Base-by-base conservation (phyloP, 768 basidiomycete genomes). In the Termitomyces sp. region DNA sequence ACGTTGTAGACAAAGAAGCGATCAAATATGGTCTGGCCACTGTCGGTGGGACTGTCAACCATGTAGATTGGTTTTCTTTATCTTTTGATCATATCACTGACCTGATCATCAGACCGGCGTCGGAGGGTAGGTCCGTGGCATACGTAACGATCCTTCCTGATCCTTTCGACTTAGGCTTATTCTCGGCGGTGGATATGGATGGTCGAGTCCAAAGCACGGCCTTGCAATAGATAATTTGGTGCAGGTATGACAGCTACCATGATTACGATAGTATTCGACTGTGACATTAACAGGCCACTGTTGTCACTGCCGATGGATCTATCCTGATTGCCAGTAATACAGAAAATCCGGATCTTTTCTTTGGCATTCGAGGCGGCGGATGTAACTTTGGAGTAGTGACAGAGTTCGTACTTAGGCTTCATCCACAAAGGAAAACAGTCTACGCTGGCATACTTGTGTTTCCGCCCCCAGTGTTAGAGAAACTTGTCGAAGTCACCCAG, bases 161-260 rank as follows among this genome's bases (percentile, higher is more conserved):
- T 16, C 14, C n/a, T 7, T 26, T 22, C 0, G 18, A 52, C 16
- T 10, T 52, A 82, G 80, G 11, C 73, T 83, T 18, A 70, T 72
- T 24, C 70, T 85, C 24, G 84, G 82, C 18, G 83, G 83, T 7
- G 83, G 83, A 5, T 81, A 76, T 61, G 84, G 84, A n/a, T 83
- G 71, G 72, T 74, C 84, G 16, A 76, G 71, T 35, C 72, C 72
- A 58, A 51, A 70, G 60, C 65, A 75, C 66, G 82, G 82, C 6
- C 63, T 82, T n/a, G 74, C 67, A 0, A 68, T 82, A 52, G 82
- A 83, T 60, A 83, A 83, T 55, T 70, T 83, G 30, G 63, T 72
- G 6, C 68, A 72, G 60, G 71, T 76, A 61, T 35, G 26, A 18
- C 24, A 22, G 6, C 35, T 7, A 46, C 32, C n/a, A 32, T 36